Conservation (phyloP, 495 filamentous ascomycete genomes). For the Penicillium subrubescens region DNA sequence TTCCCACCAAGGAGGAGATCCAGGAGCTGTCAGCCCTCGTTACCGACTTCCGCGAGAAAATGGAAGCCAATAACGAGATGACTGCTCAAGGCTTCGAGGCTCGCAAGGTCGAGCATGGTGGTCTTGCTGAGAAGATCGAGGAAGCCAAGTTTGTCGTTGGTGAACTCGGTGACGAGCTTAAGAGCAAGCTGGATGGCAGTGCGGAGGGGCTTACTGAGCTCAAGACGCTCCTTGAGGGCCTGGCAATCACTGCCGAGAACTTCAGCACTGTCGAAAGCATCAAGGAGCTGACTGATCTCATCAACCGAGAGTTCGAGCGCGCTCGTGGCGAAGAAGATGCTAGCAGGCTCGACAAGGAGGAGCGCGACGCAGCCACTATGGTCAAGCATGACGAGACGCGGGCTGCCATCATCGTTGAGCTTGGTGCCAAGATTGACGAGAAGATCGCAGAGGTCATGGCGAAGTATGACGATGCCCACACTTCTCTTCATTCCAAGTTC, state of each 20-base stretch:
- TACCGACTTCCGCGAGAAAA: conserved; percentile 68
- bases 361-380: conserved; percentile 70
- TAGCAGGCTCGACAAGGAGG: conserved; percentile 71
- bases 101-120: conserved; percentile 65
- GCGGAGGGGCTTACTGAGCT: conserved; percentile 55
- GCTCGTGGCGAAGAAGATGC: conserved; percentile 68
- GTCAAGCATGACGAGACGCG: conserved; percentile 68
- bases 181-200: conserved; percentile 61
- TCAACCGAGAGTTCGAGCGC: conserved; percentile 81
- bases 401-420: conserved; percentile 56
- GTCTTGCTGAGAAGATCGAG: conserved; percentile 58
- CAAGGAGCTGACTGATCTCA: conserved; percentile 76
- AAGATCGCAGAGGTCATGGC: conserved; percentile 73
- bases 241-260: conserved; percentile 62
- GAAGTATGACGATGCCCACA: conserved; percentile 82
- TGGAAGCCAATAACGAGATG: conserved; percentile 67
- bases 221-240: conserved; percentile 61
- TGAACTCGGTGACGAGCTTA: conserved; percentile 69
- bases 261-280: conserved; percentile 63
- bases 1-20: conserved; percentile 63
- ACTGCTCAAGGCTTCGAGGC: conserved; percentile 81
- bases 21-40: conserved; percentile 68
- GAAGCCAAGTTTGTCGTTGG: conserved; percentile 66
- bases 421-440: conserved; percentile 72
- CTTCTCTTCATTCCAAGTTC: conserved; percentile 67